Conservation (phyloP, 1,284 basidiomycete species). For the Puccinia horiana region DNA sequence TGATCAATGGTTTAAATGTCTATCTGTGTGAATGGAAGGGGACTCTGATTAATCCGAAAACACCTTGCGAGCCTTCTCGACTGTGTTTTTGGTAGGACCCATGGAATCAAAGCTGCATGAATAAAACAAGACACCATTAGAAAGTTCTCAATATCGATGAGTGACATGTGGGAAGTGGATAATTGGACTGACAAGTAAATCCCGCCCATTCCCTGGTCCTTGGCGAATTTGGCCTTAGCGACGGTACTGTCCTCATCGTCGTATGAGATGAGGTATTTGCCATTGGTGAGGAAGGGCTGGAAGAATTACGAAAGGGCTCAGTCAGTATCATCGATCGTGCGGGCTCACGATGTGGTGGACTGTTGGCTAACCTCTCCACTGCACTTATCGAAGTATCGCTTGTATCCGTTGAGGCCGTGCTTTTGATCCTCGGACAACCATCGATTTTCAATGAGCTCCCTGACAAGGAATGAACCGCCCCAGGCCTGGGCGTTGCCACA, state of each 20-base stretch:
- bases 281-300: conserved; percentile 42
- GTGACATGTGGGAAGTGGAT: background rate
- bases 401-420: conserved; percentile 36
- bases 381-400: conserved; percentile 35
- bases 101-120: conserved; percentile 33
- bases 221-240: conserved; percentile 35
- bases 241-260: conserved; percentile 37
- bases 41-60: background rate
- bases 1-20: no score
- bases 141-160: background rate
- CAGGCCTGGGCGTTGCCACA: conserved; percentile 16
- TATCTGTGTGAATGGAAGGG: no score
- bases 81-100: conserved; percentile 18
- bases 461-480: conserved; percentile 28
- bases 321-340: background rate
- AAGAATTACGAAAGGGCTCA: background rate
- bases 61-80: background rate
- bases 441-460: conserved; percentile 4
- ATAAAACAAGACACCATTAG: background rate
- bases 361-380: conserved; percentile 31
- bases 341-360: background rate
- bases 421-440: conserved; percentile 34
- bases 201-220: conserved; percentile 11
- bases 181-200: conserved; percentile 21
- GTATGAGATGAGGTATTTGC: conserved; percentile 42